Evolutionary conservation across 2,329 filamentous ascomycete species (phyloP), one percentile per base, ranked within the genome.

Genomic region (Colletotrichum salicis): DNA sequence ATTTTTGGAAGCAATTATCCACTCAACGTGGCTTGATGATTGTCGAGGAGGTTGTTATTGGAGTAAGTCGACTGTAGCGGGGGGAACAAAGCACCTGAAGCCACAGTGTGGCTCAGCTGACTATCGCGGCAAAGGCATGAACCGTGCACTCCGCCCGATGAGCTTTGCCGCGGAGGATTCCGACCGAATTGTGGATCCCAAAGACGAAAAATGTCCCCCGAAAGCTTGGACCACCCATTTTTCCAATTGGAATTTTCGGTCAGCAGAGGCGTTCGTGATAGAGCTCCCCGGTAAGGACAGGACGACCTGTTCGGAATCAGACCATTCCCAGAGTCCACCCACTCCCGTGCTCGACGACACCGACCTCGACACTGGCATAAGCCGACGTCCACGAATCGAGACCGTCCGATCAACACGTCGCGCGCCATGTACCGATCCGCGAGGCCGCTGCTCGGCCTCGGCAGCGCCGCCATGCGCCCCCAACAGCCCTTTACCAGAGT

Each of bases 211-310:
- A 33, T 12, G 41, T 33, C 45, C 52, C 35, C 59, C 58, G 29
- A 52, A 69, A 71, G 69, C 69, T 71, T 59, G 69, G 69, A 55
- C 69, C 69, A 71, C 24, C 29, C 19, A n/a, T 37, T 59, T 64
- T 64, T 58, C 31, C 54, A 60, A 71, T 69, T 64, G 58, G 64
- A 63, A 22, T 58, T 68, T 71, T 68, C 55, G 51, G 24, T 27
- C 33, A 56, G 31, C 37, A 51, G 33, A 35, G 27, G 48, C 22
- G 35, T 48, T 41, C 13, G 60, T 22, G 31, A n/a, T 24, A 55
- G 52, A 55, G 52, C 52, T 55, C 29, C 31, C n/a, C 19, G 15
- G 22, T 22, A 13, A 56, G 37, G 37, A 41, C 15, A 41, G 51
- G 62, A 56, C 48, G 29, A 55, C 52, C 52, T 8, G 11, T 19